Conservation (phyloP, 352 stramenopile species). For the Phytophthora syringae region DNA sequence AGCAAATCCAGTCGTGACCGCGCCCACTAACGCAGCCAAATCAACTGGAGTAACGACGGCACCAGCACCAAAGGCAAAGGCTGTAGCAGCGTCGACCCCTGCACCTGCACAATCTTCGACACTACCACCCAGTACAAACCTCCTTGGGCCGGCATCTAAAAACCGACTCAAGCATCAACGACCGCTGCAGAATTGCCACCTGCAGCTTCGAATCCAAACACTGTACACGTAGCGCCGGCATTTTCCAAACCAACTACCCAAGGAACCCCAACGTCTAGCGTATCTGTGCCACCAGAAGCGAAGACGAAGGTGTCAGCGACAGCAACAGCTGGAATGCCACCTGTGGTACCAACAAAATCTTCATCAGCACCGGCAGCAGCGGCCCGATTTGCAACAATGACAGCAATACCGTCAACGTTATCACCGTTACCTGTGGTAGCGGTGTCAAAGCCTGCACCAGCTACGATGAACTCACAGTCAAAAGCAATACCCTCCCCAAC, state of each 20-base stretch:
- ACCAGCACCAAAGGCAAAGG: background rate
- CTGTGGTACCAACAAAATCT: background rate
- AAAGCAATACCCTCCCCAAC: background rate
- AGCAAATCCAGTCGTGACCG: background rate
- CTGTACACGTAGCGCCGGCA: background rate
- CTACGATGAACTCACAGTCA: background rate
- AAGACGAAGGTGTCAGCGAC: background rate
- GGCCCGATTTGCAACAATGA: background rate
- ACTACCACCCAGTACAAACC: background rate
- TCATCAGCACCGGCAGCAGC: background rate
- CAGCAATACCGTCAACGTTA: background rate
- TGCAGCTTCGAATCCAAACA: background rate
- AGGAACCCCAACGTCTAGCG: background rate
- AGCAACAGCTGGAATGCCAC: background rate
- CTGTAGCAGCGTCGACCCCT: background rate
- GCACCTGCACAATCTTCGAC: background rate
- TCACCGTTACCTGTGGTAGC: background rate
- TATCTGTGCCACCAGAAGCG: background rate
- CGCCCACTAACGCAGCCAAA: background rate
- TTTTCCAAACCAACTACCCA: slow-evolving; percentile 2
- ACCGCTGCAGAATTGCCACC: background rate
- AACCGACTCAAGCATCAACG: background rate
- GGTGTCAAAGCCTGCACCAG: background rate
- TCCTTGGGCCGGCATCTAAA: background rate
- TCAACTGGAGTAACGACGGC: background rate